Percentiles rank a stretch among this genome's conserved stretches.
Conservation (phyloP, 805 yeast species). For the Candida tibetensis region DNA sequence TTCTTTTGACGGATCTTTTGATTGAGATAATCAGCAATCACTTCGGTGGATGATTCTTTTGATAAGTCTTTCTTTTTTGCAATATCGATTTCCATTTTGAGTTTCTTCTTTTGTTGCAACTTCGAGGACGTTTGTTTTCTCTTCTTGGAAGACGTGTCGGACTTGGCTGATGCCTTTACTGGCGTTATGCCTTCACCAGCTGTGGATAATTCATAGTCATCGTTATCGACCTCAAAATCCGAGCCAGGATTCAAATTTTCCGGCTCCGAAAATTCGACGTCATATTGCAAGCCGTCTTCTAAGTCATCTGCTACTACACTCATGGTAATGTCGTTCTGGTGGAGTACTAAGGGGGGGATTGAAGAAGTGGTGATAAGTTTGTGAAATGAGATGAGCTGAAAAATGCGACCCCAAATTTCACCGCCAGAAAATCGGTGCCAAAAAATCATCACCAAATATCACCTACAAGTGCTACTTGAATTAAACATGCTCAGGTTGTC, state of each 20-base stretch:
- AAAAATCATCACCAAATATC: no score
- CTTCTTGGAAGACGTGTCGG: constrained; percentile 21
- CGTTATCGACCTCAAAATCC: constrained; percentile 15
- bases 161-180: constrained; percentile 8
- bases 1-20: constrained; percentile 55
- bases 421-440: no score
- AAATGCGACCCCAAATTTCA: no score
- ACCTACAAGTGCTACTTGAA: no score
- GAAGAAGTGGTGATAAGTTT: no score
- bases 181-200: constrained; percentile 19
- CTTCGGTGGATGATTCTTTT: constrained; percentile 47
- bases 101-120: constrained; percentile 60
- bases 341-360: no score
- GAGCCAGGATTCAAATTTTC: constrained; percentile 13
- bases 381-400: constrained; percentile 11
- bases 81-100: constrained; percentile 64
- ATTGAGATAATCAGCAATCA: constrained; percentile 68
- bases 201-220: constrained; percentile 20
- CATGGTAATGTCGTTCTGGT: no score
- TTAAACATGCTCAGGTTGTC: no score
- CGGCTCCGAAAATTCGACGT: constrained; percentile 36
- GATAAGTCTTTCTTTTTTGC: constrained; percentile 57
- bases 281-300: constrained; percentile 74
- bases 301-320: constrained; percentile 57
- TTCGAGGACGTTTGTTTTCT: constrained; percentile 34